Percentiles rank a stretch among this genome's conserved stretches.
Conservation (phyloP, 139 green algal genomes). For the Closterium sp. region DNA sequence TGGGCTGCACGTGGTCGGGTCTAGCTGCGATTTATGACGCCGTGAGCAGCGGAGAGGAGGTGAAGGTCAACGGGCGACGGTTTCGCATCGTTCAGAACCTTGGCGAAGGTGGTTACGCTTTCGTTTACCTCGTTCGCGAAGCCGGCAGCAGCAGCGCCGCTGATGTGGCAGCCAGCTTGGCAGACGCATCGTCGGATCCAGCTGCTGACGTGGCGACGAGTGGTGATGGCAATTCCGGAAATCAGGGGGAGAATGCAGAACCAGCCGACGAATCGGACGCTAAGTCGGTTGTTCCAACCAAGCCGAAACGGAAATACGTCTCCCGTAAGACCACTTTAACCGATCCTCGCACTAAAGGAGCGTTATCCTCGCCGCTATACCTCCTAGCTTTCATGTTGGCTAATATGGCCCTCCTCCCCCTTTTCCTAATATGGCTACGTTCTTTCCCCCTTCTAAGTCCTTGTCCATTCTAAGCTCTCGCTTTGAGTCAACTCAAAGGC, state of each 20-base stretch:
- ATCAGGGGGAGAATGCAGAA: background rate
- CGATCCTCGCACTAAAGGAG: background rate
- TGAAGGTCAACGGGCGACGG: slow-evolving; percentile 26
- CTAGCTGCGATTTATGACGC: slow-evolving; percentile 27
- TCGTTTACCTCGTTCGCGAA: slow-evolving; percentile 68
- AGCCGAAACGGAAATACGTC: background rate
- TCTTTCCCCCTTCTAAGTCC: no score
- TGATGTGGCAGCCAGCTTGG: background rate
- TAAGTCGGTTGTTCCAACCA: background rate
- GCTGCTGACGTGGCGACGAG: background rate
- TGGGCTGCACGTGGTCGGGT: slow-evolving; percentile 37
- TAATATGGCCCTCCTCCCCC: no score
- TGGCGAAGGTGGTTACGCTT: slow-evolving; percentile 77
- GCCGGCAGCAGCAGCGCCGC: background rate
- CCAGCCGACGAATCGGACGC: background rate
- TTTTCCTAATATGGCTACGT: no score
- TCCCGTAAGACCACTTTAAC: slow-evolving; percentile 12
- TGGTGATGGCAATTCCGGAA: background rate
- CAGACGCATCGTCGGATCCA: background rate
- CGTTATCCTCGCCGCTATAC: background rate
- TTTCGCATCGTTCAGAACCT: slow-evolving; percentile 57
- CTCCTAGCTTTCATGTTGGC: no score
- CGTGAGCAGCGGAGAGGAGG: background rate
- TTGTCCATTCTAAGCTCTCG: no score
- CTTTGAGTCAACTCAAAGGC: no score